Evolutionary conservation across 306 rosid genomes (phyloP).

Genomic region (Vigna angularis): DNA sequence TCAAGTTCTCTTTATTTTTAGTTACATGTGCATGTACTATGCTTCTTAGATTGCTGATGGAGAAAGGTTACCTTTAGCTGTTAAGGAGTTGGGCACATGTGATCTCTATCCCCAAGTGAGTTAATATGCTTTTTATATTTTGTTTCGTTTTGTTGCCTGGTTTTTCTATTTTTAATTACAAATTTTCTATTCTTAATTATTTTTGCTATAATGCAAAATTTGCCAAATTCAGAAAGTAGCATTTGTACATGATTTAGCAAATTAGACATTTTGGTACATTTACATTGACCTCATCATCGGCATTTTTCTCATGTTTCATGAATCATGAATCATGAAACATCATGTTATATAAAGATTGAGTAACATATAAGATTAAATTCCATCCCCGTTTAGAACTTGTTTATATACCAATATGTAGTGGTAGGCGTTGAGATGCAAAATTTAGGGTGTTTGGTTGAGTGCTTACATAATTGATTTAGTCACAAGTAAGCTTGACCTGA

Average conservation of each 20-base stretch:
- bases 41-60: no score
- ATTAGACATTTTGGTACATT: conserved; percentile 31
- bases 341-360: neutral
- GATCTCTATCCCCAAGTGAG: no score
- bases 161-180: no score
- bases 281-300: conserved; percentile 17
- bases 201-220: conserved; percentile 34
- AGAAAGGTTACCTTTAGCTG: no score
- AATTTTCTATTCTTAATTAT: no score
- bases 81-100: no score
- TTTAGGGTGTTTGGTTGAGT: neutral
- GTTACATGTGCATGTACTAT: conserved; percentile 41
- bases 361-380: conserved; percentile 17
- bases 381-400: conserved; percentile 12
- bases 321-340: neutral
- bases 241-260: conserved; percentile 31
- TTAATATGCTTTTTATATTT: no score
- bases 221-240: conserved; percentile 32
- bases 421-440: neutral
- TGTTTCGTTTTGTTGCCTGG: no score
- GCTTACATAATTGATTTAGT: neutral
- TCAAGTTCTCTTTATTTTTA: conserved; percentile 16
- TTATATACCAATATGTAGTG: neutral
- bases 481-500: neutral
- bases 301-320: neutral